These are phyloP conservation scores for Neurospora terricola DNA, from an alignment of 495 filamentous ascomycete species.

Conservation along the genomic window DNA sequence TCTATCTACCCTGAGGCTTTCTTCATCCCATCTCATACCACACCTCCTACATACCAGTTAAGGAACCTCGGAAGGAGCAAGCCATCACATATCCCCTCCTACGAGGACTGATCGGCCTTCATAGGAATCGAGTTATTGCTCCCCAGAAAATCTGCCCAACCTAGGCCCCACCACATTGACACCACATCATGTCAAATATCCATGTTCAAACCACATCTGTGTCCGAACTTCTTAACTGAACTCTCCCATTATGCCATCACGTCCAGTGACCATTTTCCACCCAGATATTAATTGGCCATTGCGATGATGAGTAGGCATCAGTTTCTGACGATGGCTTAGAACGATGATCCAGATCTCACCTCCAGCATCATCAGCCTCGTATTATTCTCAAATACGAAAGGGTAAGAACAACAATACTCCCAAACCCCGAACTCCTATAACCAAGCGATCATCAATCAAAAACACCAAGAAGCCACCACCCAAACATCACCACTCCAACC, in stretches of 20 bases:
- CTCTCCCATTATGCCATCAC: no score
- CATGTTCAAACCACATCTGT: neutral
- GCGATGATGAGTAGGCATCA: no score
- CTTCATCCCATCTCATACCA: neutral
- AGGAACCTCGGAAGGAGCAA: neutral
- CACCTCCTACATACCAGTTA: neutral
- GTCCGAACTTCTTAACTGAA: no score
- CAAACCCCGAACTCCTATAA: neutral
- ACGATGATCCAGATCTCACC: no score
- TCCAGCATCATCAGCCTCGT: neutral
- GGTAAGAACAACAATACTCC: neutral
- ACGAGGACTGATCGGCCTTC: neutral
- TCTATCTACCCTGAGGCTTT: neutral
- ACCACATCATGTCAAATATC: neutral
- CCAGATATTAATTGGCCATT: no score
- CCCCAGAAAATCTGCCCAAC: neutral
- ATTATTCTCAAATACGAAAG: neutral
- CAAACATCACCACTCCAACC: slow-evolving; percentile 43
- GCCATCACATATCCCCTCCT: neutral
- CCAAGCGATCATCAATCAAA: neutral
- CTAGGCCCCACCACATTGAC: no score
- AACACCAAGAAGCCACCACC: neutral
- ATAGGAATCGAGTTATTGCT: neutral
- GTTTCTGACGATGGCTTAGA: no score
- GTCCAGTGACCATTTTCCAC: no score